Evolutionary conservation across 2,329 filamentous ascomycete species (phyloP).

Genomic region (Dactylellina parvicollis): DNA sequence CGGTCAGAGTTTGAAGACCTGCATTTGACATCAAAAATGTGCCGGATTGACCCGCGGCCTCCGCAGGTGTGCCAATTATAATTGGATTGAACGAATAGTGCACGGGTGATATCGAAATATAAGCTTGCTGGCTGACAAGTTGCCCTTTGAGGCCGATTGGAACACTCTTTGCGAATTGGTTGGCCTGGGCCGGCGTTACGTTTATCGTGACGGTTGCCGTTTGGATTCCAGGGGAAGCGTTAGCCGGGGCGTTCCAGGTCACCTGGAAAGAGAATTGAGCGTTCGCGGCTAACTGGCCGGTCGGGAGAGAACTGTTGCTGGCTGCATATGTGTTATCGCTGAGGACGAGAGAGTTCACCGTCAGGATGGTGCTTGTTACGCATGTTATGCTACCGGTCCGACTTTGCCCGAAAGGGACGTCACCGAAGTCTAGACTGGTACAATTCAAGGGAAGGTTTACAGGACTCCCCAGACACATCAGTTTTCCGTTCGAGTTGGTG

Average conservation of each 20-base stretch:
- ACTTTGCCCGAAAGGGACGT: conserved; percentile 65
- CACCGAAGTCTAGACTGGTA: conserved; percentile 61
- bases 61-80: conserved; percentile 59
- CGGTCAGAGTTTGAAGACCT: conserved; percentile 61
- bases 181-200: conserved; percentile 60
- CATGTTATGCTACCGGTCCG: conserved; percentile 65
- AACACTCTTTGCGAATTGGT: conserved; percentile 60
- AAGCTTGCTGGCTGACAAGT: conserved; percentile 64
- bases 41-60: conserved; percentile 58
- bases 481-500: conserved; percentile 65
- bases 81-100: conserved; percentile 62
- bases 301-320: conserved; percentile 57
- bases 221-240: conserved; percentile 36
- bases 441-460: conserved; percentile 68
- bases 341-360: conserved; percentile 62
- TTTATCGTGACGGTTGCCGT: conserved; percentile 60
- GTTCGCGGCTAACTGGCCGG: conserved; percentile 59
- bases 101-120: conserved; percentile 63
- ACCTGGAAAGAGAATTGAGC: conserved; percentile 65
- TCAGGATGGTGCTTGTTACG: conserved; percentile 64
- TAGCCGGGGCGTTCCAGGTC: conserved; percentile 12
- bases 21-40: conserved; percentile 61
- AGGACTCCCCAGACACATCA: conserved; percentile 69
- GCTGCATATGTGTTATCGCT: conserved; percentile 60
- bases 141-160: conserved; percentile 61